Evolutionary conservation across 768 basidiomycete genomes (phyloP).

Genomic region (Phaeotremella fagi): DNA sequence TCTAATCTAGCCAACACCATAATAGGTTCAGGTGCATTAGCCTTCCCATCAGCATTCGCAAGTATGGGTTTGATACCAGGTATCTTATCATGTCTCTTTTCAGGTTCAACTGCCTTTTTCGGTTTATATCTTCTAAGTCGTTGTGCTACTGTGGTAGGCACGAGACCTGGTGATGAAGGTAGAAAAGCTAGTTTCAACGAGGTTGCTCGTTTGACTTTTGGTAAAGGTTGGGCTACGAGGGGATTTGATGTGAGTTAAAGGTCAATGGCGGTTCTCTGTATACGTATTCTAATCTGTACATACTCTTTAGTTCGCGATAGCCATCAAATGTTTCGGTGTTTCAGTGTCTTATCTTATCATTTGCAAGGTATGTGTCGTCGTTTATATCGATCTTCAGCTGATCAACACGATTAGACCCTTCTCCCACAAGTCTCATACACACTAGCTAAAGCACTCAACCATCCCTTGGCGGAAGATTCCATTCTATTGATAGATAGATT

Average conservation of each 20-base stretch:
- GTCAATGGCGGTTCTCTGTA: not conserved
- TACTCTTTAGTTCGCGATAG: constrained; percentile 61
- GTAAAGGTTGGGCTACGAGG: constrained; percentile 52
- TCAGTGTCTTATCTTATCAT: constrained; percentile 67
- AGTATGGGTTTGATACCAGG: constrained; percentile 86
- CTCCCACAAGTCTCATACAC: constrained; percentile 85
- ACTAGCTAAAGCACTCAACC: constrained; percentile 73
- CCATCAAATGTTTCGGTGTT: constrained; percentile 94
- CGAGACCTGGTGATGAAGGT: constrained; percentile 31
- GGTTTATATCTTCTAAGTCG: constrained; percentile 83
- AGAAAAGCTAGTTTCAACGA: constrained; percentile 45
- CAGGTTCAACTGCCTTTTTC: constrained; percentile 69
- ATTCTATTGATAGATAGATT: constrained; percentile 56
- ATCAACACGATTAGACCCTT: constrained; percentile 79
- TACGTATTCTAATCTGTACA: not conserved
- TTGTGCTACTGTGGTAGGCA: constrained; percentile 65
- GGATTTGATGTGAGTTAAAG: constrained; percentile 60
- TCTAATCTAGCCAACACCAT: constrained; percentile 71
- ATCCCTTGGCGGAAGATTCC: constrained; percentile 51
- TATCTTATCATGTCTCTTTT: constrained; percentile 77
- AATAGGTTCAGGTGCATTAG: constrained; percentile 71
- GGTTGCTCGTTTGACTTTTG: constrained; percentile 70
- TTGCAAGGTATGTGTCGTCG: constrained; percentile 41
- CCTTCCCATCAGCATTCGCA: constrained; percentile 63
- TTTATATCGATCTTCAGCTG: constrained; percentile 58